These are phyloP conservation scores for Auriscalpium microsporum DNA, from an alignment of 768 basidiomycete species.

Conservation along the genomic window DNA sequence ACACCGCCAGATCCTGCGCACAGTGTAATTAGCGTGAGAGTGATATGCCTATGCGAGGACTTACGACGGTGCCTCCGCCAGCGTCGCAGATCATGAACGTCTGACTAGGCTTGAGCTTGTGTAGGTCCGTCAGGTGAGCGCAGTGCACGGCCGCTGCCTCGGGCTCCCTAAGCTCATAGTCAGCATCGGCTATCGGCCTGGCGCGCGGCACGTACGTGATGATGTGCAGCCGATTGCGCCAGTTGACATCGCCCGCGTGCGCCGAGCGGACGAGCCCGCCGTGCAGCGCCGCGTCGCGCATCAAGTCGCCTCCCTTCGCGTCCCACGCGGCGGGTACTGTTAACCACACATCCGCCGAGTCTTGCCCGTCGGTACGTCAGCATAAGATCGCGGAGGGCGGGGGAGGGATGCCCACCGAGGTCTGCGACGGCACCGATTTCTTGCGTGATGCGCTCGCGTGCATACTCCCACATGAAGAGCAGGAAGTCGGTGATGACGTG, in stretches of 20 bases:
- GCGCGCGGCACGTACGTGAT: conserved; percentile 46
- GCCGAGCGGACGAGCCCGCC: conserved; percentile 74
- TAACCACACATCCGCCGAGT: conserved; percentile 76
- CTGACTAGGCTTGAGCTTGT: conserved; percentile 71
- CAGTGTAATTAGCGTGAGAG: conserved; percentile 6
- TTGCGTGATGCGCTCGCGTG: conserved; percentile 77
- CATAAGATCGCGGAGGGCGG: neutral
- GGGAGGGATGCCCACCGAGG: conserved; percentile 44
- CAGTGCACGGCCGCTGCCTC: conserved; percentile 93
- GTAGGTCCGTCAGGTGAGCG: conserved; percentile 70
- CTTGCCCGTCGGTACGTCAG: conserved; percentile 27
- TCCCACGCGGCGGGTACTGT: conserved; percentile 92
- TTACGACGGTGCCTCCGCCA: conserved; percentile 25
- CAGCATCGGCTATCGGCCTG: conserved; percentile 1
- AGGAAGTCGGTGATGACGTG: conserved; percentile 83
- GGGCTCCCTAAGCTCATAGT: conserved; percentile 36
- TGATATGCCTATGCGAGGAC: neutral
- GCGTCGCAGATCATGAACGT: conserved; percentile 92
- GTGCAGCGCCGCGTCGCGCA: conserved; percentile 76
- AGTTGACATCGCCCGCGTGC: conserved; percentile 58
- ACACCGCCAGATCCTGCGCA: conserved; percentile 35
- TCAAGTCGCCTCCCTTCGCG: conserved; percentile 73
- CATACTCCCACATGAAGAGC: conserved; percentile 78
- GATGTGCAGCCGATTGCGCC: conserved; percentile 76
- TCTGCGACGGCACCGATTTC: conserved; percentile 84